Base-by-base conservation (phyloP, 768 basidiomycete genomes). In the Hygrocybe punicea region DNA sequence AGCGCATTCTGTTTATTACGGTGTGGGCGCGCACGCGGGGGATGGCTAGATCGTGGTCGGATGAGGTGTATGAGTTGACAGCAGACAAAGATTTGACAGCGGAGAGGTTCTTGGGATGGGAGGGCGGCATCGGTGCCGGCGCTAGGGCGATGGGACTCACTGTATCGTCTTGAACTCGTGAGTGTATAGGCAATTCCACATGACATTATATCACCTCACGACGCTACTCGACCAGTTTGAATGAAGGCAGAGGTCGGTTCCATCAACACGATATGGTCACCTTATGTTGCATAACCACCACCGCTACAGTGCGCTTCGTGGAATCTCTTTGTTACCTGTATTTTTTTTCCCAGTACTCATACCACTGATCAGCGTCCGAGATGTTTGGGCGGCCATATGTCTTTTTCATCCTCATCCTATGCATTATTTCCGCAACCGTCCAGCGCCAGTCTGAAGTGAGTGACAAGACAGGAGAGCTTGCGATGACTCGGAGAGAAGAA, bases 1-100 rank as follows among this genome's bases (percentile, higher is more conserved):
- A 95, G 76, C 85, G 95, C 19, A 84, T 98, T 64, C 73, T 98
- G 55, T 98, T 96, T 74, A 82, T 97, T 57, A 89, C 92, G 1
- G 85, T 93, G 19, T 97, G 93, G 92, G 92, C 94, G 6, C 83
- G 88, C 44, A 86, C 87, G 33, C 81, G 80, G 64, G 81, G 82
- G 49, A 75, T 83, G 17, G 74, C 76, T 16, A 73, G 81, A 39
- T 81, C 74, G 53, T 83, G 79, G 75, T 74, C 73, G 25, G 76
- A 77, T 39, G 79, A 78, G 34, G 81, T 82, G n/a, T 73, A 81
- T 65, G 71, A 66, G 55, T 65, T 76, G 59, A 67, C 67, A 40
- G 62, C 73, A 17, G 69, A 76, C 42, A 68, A 71, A 51, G 80
- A 78, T 53, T 61, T 73, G 29, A 67, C 66, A 13, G 71, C 73